Conservation (phyloP, 2,329 filamentous ascomycete genomes). For the Allantophomopsis lycopodina region DNA sequence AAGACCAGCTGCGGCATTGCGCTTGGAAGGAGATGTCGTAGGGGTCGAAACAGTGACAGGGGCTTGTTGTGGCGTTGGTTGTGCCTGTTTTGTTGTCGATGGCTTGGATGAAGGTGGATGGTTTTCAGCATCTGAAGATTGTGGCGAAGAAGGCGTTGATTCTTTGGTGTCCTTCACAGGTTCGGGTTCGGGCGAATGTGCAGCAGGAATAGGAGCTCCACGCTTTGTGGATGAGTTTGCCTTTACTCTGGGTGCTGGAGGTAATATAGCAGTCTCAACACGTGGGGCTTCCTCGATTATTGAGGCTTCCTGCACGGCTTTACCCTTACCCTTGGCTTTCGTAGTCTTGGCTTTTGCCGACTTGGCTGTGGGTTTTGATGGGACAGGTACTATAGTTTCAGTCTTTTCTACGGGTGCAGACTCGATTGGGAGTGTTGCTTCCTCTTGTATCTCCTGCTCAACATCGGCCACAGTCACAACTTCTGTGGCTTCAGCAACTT, state of each 20-base stretch:
- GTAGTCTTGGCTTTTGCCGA: conserved; percentile 2
- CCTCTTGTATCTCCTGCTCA: background rate
- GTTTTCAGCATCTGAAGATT: conserved; percentile 72
- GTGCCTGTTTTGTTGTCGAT: conserved; percentile 16
- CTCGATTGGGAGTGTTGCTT: background rate
- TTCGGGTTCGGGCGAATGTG: conserved; percentile 28
- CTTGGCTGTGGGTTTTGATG: background rate
- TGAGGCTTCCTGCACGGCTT: background rate
- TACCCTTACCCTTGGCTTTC: conserved; percentile 8
- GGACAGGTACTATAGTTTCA: background rate
- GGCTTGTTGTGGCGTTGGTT: conserved; percentile 29
- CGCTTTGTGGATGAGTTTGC: background rate
- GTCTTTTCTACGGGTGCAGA: background rate
- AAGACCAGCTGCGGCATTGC: conserved; percentile 40
- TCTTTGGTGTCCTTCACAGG: conserved; percentile 26
- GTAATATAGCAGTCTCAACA: no score
- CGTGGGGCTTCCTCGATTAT: background rate
- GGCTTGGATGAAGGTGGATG: conserved; percentile 56
- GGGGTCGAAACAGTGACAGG: conserved; percentile 30
- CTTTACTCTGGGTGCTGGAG: background rate
- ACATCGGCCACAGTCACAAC: background rate
- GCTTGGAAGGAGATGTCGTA: conserved; percentile 49
- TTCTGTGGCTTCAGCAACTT: background rate
- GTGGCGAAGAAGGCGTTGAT: conserved; percentile 53
- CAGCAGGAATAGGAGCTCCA: conserved; percentile 4